Base-by-base conservation (phyloP, 139 green algal genomes). In the Chlorella vulgaris region DNA sequence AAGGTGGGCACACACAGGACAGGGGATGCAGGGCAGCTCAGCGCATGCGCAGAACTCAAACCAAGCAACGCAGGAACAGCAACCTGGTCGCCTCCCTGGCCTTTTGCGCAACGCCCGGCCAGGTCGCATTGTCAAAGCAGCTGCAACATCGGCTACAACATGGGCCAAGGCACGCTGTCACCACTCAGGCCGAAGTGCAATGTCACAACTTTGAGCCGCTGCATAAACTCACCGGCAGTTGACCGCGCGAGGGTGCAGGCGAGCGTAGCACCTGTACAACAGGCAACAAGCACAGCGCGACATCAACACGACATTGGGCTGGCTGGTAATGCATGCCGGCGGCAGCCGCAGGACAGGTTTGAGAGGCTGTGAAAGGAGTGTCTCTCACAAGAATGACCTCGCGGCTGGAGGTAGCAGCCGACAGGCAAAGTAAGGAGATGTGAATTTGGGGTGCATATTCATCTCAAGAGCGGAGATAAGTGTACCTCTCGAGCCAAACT, bases 221-320 rank as follows among this genome's bases (percentile, higher is more conserved):
- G 47, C 47, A n/a, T 58, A 15, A 15, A 33, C 40, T 60, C 68
- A 60, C 68, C 95, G 89, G 95, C 97, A 99, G 94, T 99, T 99
- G 40, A 91, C 92, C 51, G 97, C 97, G 67, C 96, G 90, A 6
- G 97, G 96, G 90, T 98, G 96, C 87, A 99, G 93, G 86, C 97
- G 95, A 29, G 97, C 97, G 82, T 99, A 99, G 94, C 97, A 99
- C 92, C 91, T 92, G 74, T 33, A 40, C 42, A 47, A 29, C 7
- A 39, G 62, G 62, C 62, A 42, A 31, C 29, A 40, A 19, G 65
- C 10, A 51, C 68, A 40, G 68, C 63, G 42, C n/a, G n/a, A n/a
- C n/a, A n/a, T n/a, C n/a, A n/a, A n/a, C n/a, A n/a, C n/a, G n/a
- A n/a, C n/a, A n/a, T n/a, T n/a, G n/a, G n/a, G n/a, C n/a, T n/a